A percentile compares a stretch with the other conserved stretches of the same genome.
Evolutionary conservation across 2,329 filamentous ascomycete species (phyloP).

Genomic region (Apiospora saccharicola): DNA sequence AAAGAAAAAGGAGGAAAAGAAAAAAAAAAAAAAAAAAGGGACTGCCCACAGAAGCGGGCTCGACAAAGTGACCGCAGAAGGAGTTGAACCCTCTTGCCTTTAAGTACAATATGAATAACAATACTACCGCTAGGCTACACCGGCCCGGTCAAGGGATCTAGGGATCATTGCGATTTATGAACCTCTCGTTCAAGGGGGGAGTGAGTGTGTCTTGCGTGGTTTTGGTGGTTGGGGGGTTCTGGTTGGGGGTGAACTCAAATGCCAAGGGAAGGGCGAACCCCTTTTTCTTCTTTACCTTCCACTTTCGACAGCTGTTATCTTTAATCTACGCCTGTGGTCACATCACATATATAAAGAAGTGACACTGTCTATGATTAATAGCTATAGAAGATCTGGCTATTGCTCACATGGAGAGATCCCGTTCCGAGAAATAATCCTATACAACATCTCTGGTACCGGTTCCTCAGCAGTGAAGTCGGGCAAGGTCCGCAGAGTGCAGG

Average conservation of each 20-base stretch:
- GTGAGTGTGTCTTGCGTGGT: neutral
- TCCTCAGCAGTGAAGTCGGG: too few relatives aligned
- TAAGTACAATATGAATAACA: neutral
- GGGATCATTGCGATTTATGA: neutral
- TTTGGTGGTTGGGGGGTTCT: neutral
- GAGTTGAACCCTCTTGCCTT: slow-evolving; percentile 13
- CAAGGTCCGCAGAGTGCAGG: too few relatives aligned
- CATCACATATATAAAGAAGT: too few relatives aligned
- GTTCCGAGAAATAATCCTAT: too few relatives aligned
- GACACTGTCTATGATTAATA: too few relatives aligned
- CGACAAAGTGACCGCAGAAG: neutral
- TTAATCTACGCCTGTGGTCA: too few relatives aligned
- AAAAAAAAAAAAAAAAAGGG: neutral
- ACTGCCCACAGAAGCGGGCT: neutral
- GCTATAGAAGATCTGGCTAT: too few relatives aligned
- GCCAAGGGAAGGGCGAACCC: neutral
- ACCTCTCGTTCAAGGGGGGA: neutral
- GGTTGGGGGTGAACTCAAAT: neutral
- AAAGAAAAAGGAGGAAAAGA: too few relatives aligned
- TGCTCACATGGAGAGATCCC: too few relatives aligned
- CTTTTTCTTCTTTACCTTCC: too few relatives aligned
- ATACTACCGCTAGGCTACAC: slow-evolving; percentile 10
- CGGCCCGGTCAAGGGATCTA: neutral
- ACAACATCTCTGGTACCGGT: too few relatives aligned
- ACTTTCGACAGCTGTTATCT: too few relatives aligned